These are phyloP conservation scores for Hirsutella rhossiliensis DNA, from an alignment of 2,329 filamentous ascomycete genomes.

Conservation along the genomic window DNA sequence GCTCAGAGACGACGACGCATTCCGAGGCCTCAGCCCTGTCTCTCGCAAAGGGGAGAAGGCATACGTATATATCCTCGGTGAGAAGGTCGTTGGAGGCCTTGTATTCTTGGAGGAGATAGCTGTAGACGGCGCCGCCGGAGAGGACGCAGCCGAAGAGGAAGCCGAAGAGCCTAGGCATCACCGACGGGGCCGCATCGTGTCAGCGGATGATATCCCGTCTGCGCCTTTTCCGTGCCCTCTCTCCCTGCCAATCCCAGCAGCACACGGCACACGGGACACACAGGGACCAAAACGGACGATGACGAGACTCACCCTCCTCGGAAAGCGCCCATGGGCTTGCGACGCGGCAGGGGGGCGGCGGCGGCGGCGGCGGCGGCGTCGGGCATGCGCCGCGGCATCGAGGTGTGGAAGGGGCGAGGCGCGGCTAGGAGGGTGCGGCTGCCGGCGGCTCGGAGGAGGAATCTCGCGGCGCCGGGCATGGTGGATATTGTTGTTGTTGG, in stretches of 20 bases:
- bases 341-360: slow-evolving; percentile 34
- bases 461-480: not conserved
- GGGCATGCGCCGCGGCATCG: slow-evolving; percentile 28
- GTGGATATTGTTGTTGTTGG: not conserved
- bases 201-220: not conserved
- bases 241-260: no score
- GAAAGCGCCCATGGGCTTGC: slow-evolving; percentile 48
- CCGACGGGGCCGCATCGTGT: not conserved
- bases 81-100: slow-evolving; percentile 85
- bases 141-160: slow-evolving; percentile 79
- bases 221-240: no score
- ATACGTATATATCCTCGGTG: slow-evolving; percentile 90
- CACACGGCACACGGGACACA: no score
- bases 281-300: no score
- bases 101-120: slow-evolving; percentile 89
- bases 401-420: slow-evolving; percentile 36
- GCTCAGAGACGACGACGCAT: not conserved
- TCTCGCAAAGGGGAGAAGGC: slow-evolving; percentile 29
- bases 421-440: slow-evolving; percentile 7
- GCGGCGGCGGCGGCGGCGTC: slow-evolving; percentile 13
- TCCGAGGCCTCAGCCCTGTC: no score
- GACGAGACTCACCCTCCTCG: slow-evolving; percentile 45
- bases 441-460: not conserved
- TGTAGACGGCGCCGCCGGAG: slow-evolving; percentile 74
- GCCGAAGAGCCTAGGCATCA: slow-evolving; percentile 59